phyloP scores from a whole-genome alignment of 305 asterid genomes.

The Fraxinus nigra region DNA sequence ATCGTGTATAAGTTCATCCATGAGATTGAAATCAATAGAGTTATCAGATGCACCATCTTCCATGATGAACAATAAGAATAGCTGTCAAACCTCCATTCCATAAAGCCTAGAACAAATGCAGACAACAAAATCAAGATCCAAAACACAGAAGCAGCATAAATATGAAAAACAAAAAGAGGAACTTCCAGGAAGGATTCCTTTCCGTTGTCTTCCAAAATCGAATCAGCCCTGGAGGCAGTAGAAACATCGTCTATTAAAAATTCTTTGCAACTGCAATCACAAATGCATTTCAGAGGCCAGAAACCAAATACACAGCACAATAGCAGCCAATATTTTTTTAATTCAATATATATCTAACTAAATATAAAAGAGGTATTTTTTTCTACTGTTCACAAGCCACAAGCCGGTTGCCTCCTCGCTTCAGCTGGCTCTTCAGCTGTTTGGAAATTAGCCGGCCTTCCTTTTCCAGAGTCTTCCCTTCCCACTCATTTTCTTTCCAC shows the following conservation, averaged over 20 bases:
- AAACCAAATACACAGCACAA: too few relatives aligned
- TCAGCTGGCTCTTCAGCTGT: too few relatives aligned
- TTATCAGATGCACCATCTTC: conserved; percentile 40
- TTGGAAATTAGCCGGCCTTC: too few relatives aligned
- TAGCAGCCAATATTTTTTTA: too few relatives aligned
- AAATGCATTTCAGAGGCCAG: conserved; percentile 25
- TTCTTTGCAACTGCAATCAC: conserved; percentile 38
- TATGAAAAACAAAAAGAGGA: conserved; percentile 46
- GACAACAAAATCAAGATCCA: conserved; percentile 37
- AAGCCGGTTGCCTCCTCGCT: too few relatives aligned
- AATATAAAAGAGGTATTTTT: too few relatives aligned
- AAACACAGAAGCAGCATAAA: conserved; percentile 41
- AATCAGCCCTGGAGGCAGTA: conserved; percentile 19
- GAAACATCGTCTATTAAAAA: conserved; percentile 31
- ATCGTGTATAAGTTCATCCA: conserved; percentile 62
- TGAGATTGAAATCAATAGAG: conserved; percentile 45
- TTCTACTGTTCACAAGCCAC: too few relatives aligned
- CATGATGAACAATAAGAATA: conserved; percentile 36
- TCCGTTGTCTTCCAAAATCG: conserved; percentile 47
- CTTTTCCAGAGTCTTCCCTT: too few relatives aligned
- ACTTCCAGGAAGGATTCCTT: conserved; percentile 48
- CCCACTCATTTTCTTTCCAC: too few relatives aligned
- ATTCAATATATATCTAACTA: too few relatives aligned
- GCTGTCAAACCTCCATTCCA: conserved; percentile 25
- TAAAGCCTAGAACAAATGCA: conserved; percentile 17